Base-by-base conservation (phyloP, 2,329 filamentous ascomycete genomes). In the Aaosphaeria pasadenensis region DNA sequence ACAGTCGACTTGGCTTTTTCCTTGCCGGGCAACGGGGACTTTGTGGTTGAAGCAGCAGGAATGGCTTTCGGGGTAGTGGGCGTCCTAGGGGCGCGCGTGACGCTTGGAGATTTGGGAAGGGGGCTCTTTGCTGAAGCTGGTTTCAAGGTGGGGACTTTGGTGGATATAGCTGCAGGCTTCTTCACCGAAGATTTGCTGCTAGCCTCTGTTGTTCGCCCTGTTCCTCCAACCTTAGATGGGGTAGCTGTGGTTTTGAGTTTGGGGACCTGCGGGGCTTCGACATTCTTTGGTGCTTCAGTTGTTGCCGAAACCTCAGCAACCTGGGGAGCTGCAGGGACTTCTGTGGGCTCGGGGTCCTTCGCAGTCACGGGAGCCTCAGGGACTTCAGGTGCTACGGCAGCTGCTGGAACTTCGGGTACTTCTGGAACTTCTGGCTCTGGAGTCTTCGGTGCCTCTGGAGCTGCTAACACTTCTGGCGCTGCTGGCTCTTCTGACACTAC, bases 141-240 rank as follows among this genome's bases (percentile, higher is more conserved):
- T 46, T 61, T 64, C 41, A 59, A 53, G 5, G 49, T 33, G n/a
- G 59, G 47, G 11, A 60, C 53, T 49, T 63, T 69, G 28, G 63
- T 67, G 30, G 65, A 69, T 33, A 69, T 69, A 5, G 64, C 49
- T 7, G 59, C 51, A 24, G 65, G 66, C 45, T 63, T 69, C 55
- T 64, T 70, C 7, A 35, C 31, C 49, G 13, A 24, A 24, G 17
- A 24, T 24, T 24, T 24, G 17, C 17, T 24, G 17, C 17, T 24
- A 24, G 17, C 50, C 47, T 39, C 59, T 54, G 4, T 57, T 58
- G 45, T 59, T 62, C 11, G 50, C 42, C 41, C 56, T 54, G 2
- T 24, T 24, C 17, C 17, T 24, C 17, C 17, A 24, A 52, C 9
- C 31, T 55, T 62, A 40, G 36, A 43, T 24, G 17, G 17, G 17